phyloP scores from a whole-genome alignment of 2,329 filamentous ascomycete genomes.

The Berkeleyomyces basicola region DNA sequence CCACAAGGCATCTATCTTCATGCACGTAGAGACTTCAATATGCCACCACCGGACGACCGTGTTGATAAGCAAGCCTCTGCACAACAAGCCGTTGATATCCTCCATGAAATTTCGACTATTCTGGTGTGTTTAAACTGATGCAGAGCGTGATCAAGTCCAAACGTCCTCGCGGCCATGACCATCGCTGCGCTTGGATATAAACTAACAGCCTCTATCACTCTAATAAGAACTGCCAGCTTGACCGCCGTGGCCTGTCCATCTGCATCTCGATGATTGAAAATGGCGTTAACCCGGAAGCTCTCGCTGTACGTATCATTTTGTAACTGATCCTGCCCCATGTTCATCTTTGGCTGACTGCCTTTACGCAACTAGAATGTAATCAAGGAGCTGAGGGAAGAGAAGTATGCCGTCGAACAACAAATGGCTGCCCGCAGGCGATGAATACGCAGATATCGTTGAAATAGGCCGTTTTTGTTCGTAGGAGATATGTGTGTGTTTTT shows the following conservation, averaged over 20 bases:
- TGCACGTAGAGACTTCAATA: slow-evolving; percentile 13
- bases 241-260: slow-evolving; percentile 77
- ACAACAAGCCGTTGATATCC: slow-evolving; percentile 66
- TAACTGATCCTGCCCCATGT: background rate
- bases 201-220: background rate
- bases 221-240: slow-evolving; percentile 74
- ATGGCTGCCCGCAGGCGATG: slow-evolving; percentile 18
- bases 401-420: slow-evolving; percentile 32
- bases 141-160: background rate
- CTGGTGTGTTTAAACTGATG: slow-evolving; percentile 42
- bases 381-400: slow-evolving; percentile 41
- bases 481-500: no score
- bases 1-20: background rate
- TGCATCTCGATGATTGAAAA: slow-evolving; percentile 97
- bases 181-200: background rate
- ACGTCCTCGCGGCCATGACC: background rate
- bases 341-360: background rate
- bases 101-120: slow-evolving; percentile 75
- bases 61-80: slow-evolving; percentile 58
- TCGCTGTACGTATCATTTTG: slow-evolving; percentile 50
- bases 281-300: slow-evolving; percentile 85
- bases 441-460: background rate
- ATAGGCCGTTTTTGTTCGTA: no score
- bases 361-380: slow-evolving; percentile 33
- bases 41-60: slow-evolving; percentile 29